Percentiles rank a stretch among this genome's conserved stretches.
Conservation (phyloP, 2,329 filamentous ascomycete genomes). For the Pseudogymnoascus sp. region DNA sequence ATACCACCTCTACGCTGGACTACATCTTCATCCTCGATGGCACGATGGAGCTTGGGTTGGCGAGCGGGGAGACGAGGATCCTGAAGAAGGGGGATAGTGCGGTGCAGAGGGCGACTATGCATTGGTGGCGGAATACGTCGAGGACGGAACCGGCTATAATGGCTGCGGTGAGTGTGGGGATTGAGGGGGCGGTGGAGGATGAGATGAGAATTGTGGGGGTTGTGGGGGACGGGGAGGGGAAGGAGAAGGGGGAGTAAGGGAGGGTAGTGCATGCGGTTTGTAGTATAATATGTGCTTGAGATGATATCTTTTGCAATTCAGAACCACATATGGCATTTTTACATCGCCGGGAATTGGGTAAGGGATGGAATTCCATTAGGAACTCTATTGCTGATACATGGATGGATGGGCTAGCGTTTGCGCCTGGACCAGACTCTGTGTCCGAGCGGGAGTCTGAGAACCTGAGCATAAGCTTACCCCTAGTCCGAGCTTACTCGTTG, state of each 20-base stretch:
- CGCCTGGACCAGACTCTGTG: no score
- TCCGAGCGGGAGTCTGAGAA: no score
- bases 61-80: constrained; percentile 32
- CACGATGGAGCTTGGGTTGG: constrained; percentile 31
- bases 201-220: neutral
- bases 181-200: neutral
- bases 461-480: no score
- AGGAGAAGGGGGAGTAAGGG: neutral
- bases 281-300: neutral
- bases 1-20: constrained; percentile 34
- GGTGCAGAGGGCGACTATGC: constrained; percentile 35
- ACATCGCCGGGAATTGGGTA: neutral
- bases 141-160: constrained; percentile 17
- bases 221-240: neutral
- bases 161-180: neutral
- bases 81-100: constrained; percentile 31
- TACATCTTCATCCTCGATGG: constrained; percentile 33
- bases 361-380: neutral
- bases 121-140: constrained; percentile 35
- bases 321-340: neutral
- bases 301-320: neutral
- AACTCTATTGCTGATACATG: no score
- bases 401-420: no score
- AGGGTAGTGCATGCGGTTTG: neutral
- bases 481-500: no score